Conservation (phyloP, 371 early-diverging fungal species). For the Mucor indicus region DNA sequence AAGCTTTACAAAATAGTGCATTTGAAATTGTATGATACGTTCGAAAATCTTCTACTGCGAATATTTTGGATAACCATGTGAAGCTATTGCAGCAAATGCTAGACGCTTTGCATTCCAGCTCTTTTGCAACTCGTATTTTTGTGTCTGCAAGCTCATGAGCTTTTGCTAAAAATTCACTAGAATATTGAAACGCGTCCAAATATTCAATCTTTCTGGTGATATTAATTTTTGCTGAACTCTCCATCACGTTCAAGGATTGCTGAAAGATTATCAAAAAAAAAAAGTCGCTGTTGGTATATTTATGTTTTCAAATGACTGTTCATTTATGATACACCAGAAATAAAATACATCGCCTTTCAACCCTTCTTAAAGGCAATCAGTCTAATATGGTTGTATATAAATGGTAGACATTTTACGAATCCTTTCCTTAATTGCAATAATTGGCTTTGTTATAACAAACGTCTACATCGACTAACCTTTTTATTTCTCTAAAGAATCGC, state of each 20-base stretch:
- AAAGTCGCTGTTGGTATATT: constrained; percentile 3
- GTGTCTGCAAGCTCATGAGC: constrained; percentile 9
- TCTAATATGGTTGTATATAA: constrained; percentile 3
- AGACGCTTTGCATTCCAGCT: constrained; percentile 4
- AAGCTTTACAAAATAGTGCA: constrained; percentile 5
- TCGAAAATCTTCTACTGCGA: constrained; percentile 3
- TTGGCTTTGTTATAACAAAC: constrained; percentile 7
- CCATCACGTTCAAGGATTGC: constrained; percentile 7
- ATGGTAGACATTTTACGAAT: constrained; percentile 3
- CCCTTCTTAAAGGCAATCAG: too few relatives aligned
- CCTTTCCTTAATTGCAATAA: not conserved
- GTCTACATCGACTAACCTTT: constrained; percentile 1
- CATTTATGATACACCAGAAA: constrained; percentile 4
- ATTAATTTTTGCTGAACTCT: constrained; percentile 14
- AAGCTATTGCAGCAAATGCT: constrained; percentile 1
- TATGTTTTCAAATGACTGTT: constrained; percentile 5
- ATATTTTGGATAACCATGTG: constrained; percentile 14
- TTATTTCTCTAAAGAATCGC: too few relatives aligned
- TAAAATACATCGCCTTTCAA: constrained; percentile 1
- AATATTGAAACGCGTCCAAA: constrained; percentile 10
- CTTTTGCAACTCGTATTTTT: constrained; percentile 7
- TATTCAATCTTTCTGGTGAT: constrained; percentile 9
- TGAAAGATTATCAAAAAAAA: constrained; percentile 5
- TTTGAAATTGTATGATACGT: constrained; percentile 14
- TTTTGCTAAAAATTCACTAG: constrained; percentile 2